Evolutionary conservation across 2,329 filamentous ascomycete species (phyloP).

Genomic region (Claviceps sorghi): DNA sequence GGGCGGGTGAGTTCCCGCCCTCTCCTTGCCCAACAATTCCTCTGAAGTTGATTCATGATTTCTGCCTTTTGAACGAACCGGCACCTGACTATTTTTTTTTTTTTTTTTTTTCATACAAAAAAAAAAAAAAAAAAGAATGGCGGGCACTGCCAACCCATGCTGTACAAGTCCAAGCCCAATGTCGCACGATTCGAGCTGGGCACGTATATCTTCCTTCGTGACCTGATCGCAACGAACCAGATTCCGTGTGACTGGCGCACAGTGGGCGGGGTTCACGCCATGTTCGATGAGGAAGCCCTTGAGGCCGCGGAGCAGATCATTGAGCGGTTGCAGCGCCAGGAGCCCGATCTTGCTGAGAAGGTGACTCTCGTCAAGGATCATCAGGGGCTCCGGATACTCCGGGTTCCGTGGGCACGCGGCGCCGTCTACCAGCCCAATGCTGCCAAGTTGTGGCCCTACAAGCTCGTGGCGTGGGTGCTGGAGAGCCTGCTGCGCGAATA

Average conservation of each 20-base stretch:
- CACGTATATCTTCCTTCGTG: conserved; percentile 47
- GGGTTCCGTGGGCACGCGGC: conserved; percentile 42
- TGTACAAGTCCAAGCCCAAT: conserved; percentile 45
- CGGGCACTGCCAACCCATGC: conserved; percentile 59
- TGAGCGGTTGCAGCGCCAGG: conserved; percentile 27
- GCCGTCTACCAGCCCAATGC: conserved; percentile 51
- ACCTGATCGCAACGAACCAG: conserved; percentile 38
- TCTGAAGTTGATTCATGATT: too few species aligned
- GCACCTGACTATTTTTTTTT: neutral
- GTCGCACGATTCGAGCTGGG: conserved; percentile 58
- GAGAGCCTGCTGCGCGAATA: conserved; percentile 35
- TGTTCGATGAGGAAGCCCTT: conserved; percentile 43
- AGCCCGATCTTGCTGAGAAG: conserved; percentile 42
- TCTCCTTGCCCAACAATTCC: too few species aligned
- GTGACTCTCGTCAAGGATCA: conserved; percentile 26
- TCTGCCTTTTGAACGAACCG: too few species aligned
- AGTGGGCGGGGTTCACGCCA: conserved; percentile 48
- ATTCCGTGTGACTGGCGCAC: conserved; percentile 58
- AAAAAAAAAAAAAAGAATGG: too few species aligned
- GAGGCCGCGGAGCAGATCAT: conserved; percentile 36
- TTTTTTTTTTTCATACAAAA: too few species aligned
- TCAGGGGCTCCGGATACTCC: conserved; percentile 32
- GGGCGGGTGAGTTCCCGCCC: conserved; percentile 44
- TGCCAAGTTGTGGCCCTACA: conserved; percentile 69
- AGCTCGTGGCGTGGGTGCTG: conserved; percentile 60